These are phyloP conservation scores for Breviolum minutum DNA, from an alignment of 73 alveolate genomes.

Conservation along the genomic window DNA sequence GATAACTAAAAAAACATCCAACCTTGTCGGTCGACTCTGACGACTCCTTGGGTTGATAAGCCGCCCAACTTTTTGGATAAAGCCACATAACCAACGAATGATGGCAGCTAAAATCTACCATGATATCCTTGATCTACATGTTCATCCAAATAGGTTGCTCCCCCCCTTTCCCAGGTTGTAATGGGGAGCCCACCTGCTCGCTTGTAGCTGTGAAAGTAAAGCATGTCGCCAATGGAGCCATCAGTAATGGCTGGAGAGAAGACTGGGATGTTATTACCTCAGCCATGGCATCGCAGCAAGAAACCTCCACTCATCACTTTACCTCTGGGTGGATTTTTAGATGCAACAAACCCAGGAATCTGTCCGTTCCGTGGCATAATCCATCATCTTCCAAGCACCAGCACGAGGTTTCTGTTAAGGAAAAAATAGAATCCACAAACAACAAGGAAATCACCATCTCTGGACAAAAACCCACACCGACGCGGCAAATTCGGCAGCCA, in stretches of 20 bases:
- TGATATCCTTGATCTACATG: background rate
- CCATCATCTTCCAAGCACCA: no score
- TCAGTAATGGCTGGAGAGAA: slow-evolving; percentile 99
- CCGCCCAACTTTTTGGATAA: no score
- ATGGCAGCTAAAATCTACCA: background rate
- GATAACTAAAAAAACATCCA: no score
- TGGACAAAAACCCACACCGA: background rate
- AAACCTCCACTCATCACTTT: no score
- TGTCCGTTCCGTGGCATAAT: background rate
- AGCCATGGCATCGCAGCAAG: background rate
- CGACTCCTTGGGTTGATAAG: no score
- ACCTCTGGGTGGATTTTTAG: background rate
- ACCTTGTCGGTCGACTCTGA: no score
- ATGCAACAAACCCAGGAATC: background rate
- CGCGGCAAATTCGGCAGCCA: background rate
- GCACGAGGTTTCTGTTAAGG: no score
- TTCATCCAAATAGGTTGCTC: background rate
- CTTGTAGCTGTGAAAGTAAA: slow-evolving; percentile 98
- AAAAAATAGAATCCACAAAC: background rate
- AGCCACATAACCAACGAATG: no score
- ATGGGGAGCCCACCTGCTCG: slow-evolving; percentile 35
- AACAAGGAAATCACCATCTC: background rate
- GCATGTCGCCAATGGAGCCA: slow-evolving; percentile 99
- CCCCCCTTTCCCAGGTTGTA: background rate
- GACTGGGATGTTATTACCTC: slow-evolving; percentile 99